Conservation (phyloP, 768 basidiomycete species). For the Tremella fuciformis region DNA sequence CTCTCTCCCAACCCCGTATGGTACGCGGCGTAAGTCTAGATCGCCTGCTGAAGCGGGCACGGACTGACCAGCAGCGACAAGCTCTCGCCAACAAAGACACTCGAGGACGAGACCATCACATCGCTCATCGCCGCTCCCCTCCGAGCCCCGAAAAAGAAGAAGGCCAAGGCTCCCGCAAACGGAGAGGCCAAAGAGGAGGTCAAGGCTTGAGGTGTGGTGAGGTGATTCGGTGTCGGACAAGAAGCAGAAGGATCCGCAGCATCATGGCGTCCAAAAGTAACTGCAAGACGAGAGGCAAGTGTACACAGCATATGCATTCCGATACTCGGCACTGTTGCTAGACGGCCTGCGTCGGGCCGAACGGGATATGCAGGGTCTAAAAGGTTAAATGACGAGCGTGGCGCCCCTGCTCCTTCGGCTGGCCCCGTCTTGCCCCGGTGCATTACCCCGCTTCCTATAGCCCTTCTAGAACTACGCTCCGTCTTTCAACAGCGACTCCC, state of each 20-base stretch:
- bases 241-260: not conserved
- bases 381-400: too few species aligned
- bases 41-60: not conserved
- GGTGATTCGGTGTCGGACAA: not conserved
- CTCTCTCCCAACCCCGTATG: slow-evolving; percentile 84
- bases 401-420: too few species aligned
- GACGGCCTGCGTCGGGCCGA: too few species aligned
- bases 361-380: too few species aligned
- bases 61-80: slow-evolving; percentile 58
- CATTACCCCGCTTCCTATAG: too few species aligned
- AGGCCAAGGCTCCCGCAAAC: slow-evolving; percentile 26
- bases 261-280: not conserved
- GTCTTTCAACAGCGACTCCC: too few species aligned
- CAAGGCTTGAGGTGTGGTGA: slow-evolving; percentile 9
- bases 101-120: slow-evolving; percentile 84
- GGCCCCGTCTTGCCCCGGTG: too few species aligned
- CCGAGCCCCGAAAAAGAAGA: slow-evolving; percentile 83
- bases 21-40: slow-evolving; percentile 66
- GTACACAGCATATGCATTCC: slow-evolving; percentile 7
- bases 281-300: slow-evolving; percentile 1
- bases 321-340: too few species aligned
- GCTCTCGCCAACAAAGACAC: slow-evolving; percentile 80
- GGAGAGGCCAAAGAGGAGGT: slow-evolving; percentile 16
- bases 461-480: too few species aligned
- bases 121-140: slow-evolving; percentile 71